Conservation (phyloP, 164 flowering plant genomes). For the Annona cherimola region DNA sequence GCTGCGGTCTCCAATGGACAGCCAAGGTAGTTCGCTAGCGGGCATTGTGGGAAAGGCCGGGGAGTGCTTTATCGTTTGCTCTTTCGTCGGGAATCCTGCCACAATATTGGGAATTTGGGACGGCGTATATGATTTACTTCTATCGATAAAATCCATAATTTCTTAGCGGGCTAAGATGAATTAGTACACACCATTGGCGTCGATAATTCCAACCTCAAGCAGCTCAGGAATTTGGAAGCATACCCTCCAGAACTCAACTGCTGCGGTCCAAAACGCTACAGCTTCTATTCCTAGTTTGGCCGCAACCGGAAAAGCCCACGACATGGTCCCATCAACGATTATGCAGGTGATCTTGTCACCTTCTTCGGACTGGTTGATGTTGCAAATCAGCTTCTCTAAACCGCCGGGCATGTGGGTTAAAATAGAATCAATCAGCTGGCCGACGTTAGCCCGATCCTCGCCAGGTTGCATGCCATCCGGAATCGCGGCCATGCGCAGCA, state of each 20-base stretch:
- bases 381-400: constrained; percentile 14
- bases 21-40: too few relatives aligned
- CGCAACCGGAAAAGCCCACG: constrained; percentile 9
- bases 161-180: too few relatives aligned
- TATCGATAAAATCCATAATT: too few relatives aligned
- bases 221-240: constrained; percentile 10
- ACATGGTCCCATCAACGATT: constrained; percentile 9
- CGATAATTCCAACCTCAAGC: constrained; percentile 5
- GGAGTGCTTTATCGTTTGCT: too few relatives aligned
- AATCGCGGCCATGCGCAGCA: constrained; percentile 10
- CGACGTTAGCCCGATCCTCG: constrained; percentile 9
- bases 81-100: too few relatives aligned
- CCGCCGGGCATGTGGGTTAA: background rate
- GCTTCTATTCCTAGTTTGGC: constrained; percentile 11
- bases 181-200: constrained; percentile 19
- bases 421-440: background rate
- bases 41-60: too few relatives aligned
- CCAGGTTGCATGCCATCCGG: constrained; percentile 14
- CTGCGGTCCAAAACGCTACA: constrained; percentile 9
- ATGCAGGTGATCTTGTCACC: constrained; percentile 9
- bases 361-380: constrained; percentile 9
- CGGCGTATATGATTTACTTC: too few relatives aligned
- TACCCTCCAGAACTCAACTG: background rate
- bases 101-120: too few relatives aligned
- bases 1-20: too few relatives aligned